These are phyloP conservation scores for Lasiodiplodia theobromae DNA, from an alignment of 2,329 filamentous ascomycete genomes.

Conservation along the genomic window DNA sequence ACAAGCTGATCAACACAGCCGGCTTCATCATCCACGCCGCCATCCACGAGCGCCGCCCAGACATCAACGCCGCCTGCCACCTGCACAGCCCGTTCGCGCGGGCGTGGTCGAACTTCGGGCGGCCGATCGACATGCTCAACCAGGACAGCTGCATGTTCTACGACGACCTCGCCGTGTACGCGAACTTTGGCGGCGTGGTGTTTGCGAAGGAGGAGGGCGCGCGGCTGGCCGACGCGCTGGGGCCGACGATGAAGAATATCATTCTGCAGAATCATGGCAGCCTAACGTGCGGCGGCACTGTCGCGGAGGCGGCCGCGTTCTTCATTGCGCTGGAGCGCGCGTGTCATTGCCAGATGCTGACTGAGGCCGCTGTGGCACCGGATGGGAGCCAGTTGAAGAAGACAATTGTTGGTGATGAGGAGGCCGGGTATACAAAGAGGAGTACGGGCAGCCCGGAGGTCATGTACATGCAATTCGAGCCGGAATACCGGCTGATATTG, in stretches of 20 bases:
- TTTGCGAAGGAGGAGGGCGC: slow-evolving; percentile 68
- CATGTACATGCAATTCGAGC: slow-evolving; percentile 32
- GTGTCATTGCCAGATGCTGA: slow-evolving; percentile 71
- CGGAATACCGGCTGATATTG: slow-evolving; percentile 39
- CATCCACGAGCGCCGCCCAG: slow-evolving; percentile 69
- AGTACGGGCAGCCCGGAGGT: slow-evolving; percentile 31
- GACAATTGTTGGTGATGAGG: slow-evolving; percentile 62
- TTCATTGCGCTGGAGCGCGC: slow-evolving; percentile 73
- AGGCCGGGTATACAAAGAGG: slow-evolving; percentile 56
- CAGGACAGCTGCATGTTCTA: slow-evolving; percentile 72
- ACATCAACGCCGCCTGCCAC: slow-evolving; percentile 73
- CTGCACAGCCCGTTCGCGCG: slow-evolving; percentile 71
- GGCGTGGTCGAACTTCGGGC: slow-evolving; percentile 71
- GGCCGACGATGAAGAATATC: slow-evolving; percentile 64
- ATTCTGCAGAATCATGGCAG: slow-evolving; percentile 77
- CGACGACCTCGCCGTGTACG: slow-evolving; percentile 66
- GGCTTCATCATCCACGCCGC: slow-evolving; percentile 75
- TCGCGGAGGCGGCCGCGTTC: slow-evolving; percentile 76
- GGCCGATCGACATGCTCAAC: slow-evolving; percentile 73
- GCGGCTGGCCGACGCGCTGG: slow-evolving; percentile 69
- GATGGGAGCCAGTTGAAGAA: slow-evolving; percentile 52
- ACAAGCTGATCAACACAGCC: slow-evolving; percentile 69
- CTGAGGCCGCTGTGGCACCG: slow-evolving; percentile 71
- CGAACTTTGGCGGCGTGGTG: slow-evolving; percentile 69
- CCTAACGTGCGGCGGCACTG: slow-evolving; percentile 72